Base-by-base conservation (phyloP, 169 alveolate genomes). In the Plasmodium relictum region DNA sequence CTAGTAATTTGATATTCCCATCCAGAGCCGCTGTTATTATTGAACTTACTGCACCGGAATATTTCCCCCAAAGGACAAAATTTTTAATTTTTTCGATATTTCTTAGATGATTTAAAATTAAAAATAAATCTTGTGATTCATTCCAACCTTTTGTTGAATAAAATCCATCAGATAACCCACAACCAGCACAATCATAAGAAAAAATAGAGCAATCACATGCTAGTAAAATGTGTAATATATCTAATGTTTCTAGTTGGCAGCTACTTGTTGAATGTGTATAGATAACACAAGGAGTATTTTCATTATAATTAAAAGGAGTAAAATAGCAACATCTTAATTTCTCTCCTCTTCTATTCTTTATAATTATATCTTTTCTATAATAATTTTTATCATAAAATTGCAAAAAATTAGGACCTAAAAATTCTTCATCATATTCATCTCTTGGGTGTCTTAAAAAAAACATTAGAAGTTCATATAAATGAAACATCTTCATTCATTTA, bases 401-500 rank as follows among this genome's bases (percentile, higher is more conserved):
- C 59, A 83, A 61, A 71, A 83, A 83, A 10, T 52, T 83, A 14
- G 91, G 91, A 68, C 91, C 91, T 42, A 83, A 71, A 83, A 83
- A 83, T 26, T 52, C 85, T 41, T 83, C 91, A 8, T 83, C 69
- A 83, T 83, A 83, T 37, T 66, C 59, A 61, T 83, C 91, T 44
- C 91, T 83, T 59, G 91, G 91, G 14, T 66, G 73, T 59, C 91
- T 83, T 59, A 83, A 83, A 83, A 83, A 83, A 61, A 83, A 83
- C 91, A 83, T 83, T 18, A 83, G 20, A 39, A 83, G 31, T 66
- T 83, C 91, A 24, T 83, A 66, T n/a, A 83, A 61, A n/a, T 69
- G 91, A 66, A 83, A 83, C 91, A 83, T 83, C 42, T 73, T 45
- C 68, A 12, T 68, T 68, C 31, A 22, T 68, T 68, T 37, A 48